Evolutionary conservation across 306 rosid genomes (phyloP), one percentile per base, ranked within the genome.

Genomic region (Inga laurina): DNA sequence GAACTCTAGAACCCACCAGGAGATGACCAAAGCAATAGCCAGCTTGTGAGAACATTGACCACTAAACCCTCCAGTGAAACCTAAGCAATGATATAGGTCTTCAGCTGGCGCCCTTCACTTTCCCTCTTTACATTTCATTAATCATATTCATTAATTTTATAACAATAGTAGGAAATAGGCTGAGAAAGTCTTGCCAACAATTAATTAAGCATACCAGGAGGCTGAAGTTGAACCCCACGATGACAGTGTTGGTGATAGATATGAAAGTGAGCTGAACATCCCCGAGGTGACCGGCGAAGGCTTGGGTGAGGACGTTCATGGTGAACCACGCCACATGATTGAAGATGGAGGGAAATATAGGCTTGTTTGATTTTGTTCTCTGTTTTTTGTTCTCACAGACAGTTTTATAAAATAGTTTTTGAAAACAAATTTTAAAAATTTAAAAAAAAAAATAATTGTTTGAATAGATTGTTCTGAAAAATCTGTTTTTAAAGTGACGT

Each of bases 51-150:
- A 1, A 64, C 54, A 4, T 77, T 61, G 8, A 77, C 41, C 61
- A 62, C 19, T 0, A 46, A 30, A 44, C 16, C 72, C 21, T 22
- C 4, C 24, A 77, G 5, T 0, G 45, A 59, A 2, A 77, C 72
- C 72, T 61, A 46, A 0, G 72, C 72, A 2, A 77, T 77, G 59
- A 13, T 44, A 0, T 24, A 41, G 5, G 72, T 87, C 85, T 84
- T 87, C 5, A 87, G 73, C 76, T 87, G 90, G 51, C 85, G 43
- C 82, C 34, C 3, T 32, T 32, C 34, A 2, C 34, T 32, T 32
- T 32, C 34, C 34, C 34, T 32, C 34, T 32, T 32, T 32, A 32
- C 34, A 32, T 32, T 32, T 32, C 34, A 32, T 32, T 32, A 32
- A 32, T 2, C 34, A 32, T 32, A 32, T 32, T 32, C 34, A 32